phyloP scores from a whole-genome alignment of 1,284 basidiomycete genomes.

The Rhizoctonia solani region DNA sequence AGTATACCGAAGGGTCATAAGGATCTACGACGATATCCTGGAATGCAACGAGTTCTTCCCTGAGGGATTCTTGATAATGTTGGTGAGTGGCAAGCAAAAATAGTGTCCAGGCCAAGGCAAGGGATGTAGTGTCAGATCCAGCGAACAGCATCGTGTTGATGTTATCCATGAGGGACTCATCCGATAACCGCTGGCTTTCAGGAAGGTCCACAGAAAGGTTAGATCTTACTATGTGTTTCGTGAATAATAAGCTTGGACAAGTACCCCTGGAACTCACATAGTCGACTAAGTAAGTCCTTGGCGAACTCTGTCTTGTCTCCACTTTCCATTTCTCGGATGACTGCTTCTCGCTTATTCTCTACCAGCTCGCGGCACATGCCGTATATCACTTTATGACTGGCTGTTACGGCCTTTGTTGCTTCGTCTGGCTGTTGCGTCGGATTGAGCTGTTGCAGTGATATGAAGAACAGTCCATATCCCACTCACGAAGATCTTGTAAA shows the following conservation, averaged over 20 bases:
- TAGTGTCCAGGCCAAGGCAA: slow-evolving; percentile 77
- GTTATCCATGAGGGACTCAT: slow-evolving; percentile 77
- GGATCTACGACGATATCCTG: slow-evolving; percentile 19
- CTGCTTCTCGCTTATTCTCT: slow-evolving; percentile 62
- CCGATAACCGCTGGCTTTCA: slow-evolving; percentile 71
- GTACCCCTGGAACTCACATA: slow-evolving; percentile 53
- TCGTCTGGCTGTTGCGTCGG: slow-evolving; percentile 56
- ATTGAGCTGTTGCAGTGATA: neutral
- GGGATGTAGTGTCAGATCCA: slow-evolving; percentile 80
- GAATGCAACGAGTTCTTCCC: slow-evolving; percentile 55
- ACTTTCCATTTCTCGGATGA: slow-evolving; percentile 59
- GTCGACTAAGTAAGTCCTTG: slow-evolving; percentile 63
- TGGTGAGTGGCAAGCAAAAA: slow-evolving; percentile 68
- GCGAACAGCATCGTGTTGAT: slow-evolving; percentile 88
- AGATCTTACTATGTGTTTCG: slow-evolving; percentile 64
- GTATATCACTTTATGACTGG: slow-evolving; percentile 64
- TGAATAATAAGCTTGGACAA: slow-evolving; percentile 2
- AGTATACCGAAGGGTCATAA: slow-evolving; percentile 39
- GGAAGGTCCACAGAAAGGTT: slow-evolving; percentile 66
- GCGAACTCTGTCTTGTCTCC: slow-evolving; percentile 50
- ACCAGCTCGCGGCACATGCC: slow-evolving; percentile 70
- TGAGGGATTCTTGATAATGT: slow-evolving; percentile 63
- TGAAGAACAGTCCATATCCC: too few species aligned
- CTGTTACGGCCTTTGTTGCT: slow-evolving; percentile 53
- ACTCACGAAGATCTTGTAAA: slow-evolving; percentile 63